phyloP scores from a whole-genome alignment of 345 rosid species.

The Erucastrum elatum region DNA sequence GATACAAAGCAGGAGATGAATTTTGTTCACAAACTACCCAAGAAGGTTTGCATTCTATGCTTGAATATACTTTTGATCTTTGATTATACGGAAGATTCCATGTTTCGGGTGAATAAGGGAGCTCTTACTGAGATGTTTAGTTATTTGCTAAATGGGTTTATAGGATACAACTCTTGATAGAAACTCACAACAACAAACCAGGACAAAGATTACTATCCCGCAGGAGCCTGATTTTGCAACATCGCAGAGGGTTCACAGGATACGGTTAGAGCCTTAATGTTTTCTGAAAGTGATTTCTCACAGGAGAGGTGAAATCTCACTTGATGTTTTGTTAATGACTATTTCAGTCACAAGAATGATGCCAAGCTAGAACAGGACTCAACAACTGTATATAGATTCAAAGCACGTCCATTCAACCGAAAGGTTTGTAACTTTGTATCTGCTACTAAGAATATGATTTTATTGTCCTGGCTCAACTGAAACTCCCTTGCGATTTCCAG shows the following conservation, averaged over 20 bases:
- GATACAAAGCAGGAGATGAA: constrained; percentile 60
- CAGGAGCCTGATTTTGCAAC: constrained; percentile 91
- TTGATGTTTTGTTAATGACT: constrained; percentile 21
- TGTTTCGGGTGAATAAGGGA: neutral
- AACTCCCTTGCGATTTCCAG: constrained; percentile 47
- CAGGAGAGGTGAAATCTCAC: neutral
- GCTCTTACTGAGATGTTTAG: neutral
- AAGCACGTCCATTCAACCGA: constrained; percentile 95
- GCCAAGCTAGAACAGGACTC: constrained; percentile 46
- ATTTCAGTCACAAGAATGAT: constrained; percentile 63
- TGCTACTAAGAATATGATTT: constrained; percentile 12
- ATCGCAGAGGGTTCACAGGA: constrained; percentile 75
- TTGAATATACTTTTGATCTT: too few species aligned
- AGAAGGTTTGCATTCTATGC: constrained; percentile 70
- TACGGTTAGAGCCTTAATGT: constrained; percentile 48
- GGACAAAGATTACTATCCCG: constrained; percentile 75
- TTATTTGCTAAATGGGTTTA: constrained; percentile 28
- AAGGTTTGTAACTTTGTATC: constrained; percentile 62
- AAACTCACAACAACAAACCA: constrained; percentile 41
- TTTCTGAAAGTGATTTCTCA: constrained; percentile 15
- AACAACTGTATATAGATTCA: constrained; percentile 59
- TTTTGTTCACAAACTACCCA: constrained; percentile 82
- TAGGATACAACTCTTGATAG: constrained; percentile 58
- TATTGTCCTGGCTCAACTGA: constrained; percentile 6
- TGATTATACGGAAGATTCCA: neutral